These are phyloP conservation scores for Beauveria sp. DNA, from an alignment of 2,329 filamentous ascomycete species.

Conservation along the genomic window DNA sequence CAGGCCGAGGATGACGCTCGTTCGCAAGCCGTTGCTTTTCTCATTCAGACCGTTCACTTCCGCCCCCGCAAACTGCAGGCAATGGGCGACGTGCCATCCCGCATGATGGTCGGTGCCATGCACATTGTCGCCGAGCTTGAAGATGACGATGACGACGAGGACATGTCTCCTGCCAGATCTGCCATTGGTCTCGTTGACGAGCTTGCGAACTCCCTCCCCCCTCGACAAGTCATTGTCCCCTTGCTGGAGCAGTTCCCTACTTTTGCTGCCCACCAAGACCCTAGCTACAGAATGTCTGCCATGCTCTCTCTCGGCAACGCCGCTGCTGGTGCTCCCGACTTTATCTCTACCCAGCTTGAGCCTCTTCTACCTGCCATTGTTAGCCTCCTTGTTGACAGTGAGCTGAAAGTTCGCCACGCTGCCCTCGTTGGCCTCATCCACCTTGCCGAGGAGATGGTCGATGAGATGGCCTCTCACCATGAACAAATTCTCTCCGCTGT, in stretches of 20 bases:
- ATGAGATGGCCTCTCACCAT: constrained; percentile 82
- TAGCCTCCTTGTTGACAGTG: constrained; percentile 74
- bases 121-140: constrained; percentile 86
- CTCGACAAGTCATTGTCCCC: constrained; percentile 89
- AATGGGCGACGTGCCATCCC: constrained; percentile 73
- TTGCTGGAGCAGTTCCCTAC: constrained; percentile 78
- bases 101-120: constrained; percentile 80
- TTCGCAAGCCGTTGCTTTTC: constrained; percentile 84
- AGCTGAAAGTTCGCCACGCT: constrained; percentile 76
- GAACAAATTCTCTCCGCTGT: constrained; percentile 75
- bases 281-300: constrained; percentile 79
- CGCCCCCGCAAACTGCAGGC: constrained; percentile 93
- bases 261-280: constrained; percentile 67
- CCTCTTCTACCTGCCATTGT: constrained; percentile 80
- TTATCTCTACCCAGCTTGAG: constrained; percentile 86
- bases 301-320: constrained; percentile 89
- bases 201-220: constrained; percentile 79
- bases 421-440: constrained; percentile 82
- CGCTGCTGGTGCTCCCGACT: constrained; percentile 94
- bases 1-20: constrained; percentile 77
- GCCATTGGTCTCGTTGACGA: constrained; percentile 85
- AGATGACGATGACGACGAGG: constrained; percentile 67
- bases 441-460: constrained; percentile 85
- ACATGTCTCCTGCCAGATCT: constrained; percentile 71
- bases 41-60: constrained; percentile 87